A percentile compares a stretch with the other conserved stretches of the same genome.
phyloP scores from a whole-genome alignment of 2,329 filamentous ascomycete species.

The Myriosclerotinia scirpicola region DNA sequence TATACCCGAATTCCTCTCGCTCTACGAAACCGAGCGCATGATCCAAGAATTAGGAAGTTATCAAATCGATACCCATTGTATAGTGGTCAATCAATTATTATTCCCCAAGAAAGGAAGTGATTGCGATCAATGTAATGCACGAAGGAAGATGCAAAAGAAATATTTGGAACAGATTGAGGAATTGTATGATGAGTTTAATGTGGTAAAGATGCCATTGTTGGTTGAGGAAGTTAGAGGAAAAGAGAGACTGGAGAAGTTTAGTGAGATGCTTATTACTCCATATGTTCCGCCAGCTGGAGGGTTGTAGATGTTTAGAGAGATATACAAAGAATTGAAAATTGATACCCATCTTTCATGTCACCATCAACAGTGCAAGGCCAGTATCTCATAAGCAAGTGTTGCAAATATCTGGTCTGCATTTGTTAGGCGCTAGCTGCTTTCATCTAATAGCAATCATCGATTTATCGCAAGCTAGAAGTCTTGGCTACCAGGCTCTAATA shows the following conservation, averaged over 20 bases:
- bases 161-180: constrained; percentile 99
- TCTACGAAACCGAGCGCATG: constrained; percentile 99
- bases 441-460: background rate
- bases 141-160: constrained; percentile 98
- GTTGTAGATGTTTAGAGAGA: constrained; percentile 32
- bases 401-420: background rate
- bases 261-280: constrained; percentile 76
- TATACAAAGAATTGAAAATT: constrained; percentile 14
- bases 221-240: constrained; percentile 96
- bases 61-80: constrained; percentile 92
- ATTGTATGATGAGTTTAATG: constrained; percentile 97
- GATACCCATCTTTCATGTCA: constrained; percentile 15
- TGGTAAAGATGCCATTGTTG: constrained; percentile 95
- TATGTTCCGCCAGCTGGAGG: constrained; percentile 62
- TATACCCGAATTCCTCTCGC: constrained; percentile 92
- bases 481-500: background rate
- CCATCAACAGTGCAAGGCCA: background rate
- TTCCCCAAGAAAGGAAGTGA: constrained; percentile 83
- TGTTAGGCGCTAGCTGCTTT: background rate
- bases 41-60: constrained; percentile 95
- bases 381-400: background rate
- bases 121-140: constrained; percentile 93
- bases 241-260: constrained; percentile 89
- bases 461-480: too few relatives aligned
- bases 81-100: constrained; percentile 96